Evolutionary conservation across 768 basidiomycete species (phyloP).

Genomic region (Phlebiopsis gigantea): DNA sequence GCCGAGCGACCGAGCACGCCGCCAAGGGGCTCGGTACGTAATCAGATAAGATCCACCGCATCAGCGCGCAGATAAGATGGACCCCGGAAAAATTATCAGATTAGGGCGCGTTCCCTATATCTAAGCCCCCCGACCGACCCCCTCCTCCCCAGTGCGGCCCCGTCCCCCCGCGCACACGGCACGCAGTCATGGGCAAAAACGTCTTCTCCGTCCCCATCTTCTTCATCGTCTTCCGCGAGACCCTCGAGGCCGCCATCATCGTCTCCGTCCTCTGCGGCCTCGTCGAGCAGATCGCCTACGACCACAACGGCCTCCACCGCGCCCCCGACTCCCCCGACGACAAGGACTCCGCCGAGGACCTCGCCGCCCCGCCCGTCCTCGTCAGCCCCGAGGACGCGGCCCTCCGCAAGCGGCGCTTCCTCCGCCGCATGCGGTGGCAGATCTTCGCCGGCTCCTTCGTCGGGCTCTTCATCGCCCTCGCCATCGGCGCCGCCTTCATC

Average conservation of each 20-base stretch:
- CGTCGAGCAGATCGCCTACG: constrained; percentile 73
- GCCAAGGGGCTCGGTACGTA: constrained; percentile 2
- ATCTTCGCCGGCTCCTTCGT: constrained; percentile 70
- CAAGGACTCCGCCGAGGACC: constrained; percentile 1
- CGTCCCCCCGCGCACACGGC: constrained; percentile 3
- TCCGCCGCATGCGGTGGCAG: constrained; percentile 69
- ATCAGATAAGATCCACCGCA: constrained; percentile 23
- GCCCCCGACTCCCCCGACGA: constrained; percentile 9
- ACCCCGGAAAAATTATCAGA: constrained; percentile 23
- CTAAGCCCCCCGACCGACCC: constrained; percentile 8
- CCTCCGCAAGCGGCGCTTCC: constrained; percentile 33
- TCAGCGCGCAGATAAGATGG: constrained; percentile 12
- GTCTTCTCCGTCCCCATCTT: constrained; percentile 91
- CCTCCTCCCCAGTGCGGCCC: constrained; percentile 12
- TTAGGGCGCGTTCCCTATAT: constrained; percentile 12
- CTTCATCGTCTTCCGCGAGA: constrained; percentile 95
- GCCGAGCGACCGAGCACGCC: not conserved
- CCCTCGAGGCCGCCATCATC: constrained; percentile 89
- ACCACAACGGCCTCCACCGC: constrained; percentile 17
- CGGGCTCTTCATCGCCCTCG: constrained; percentile 75
- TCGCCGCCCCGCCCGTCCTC: constrained; percentile 17
- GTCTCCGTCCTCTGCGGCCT: constrained; percentile 87
- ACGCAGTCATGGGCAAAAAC: constrained; percentile 52
- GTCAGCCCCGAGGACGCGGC: constrained; percentile 17
- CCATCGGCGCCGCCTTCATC: constrained; percentile 89